Conservation (phyloP, 352 stramenopile species). For the Pythium folliculosum region DNA sequence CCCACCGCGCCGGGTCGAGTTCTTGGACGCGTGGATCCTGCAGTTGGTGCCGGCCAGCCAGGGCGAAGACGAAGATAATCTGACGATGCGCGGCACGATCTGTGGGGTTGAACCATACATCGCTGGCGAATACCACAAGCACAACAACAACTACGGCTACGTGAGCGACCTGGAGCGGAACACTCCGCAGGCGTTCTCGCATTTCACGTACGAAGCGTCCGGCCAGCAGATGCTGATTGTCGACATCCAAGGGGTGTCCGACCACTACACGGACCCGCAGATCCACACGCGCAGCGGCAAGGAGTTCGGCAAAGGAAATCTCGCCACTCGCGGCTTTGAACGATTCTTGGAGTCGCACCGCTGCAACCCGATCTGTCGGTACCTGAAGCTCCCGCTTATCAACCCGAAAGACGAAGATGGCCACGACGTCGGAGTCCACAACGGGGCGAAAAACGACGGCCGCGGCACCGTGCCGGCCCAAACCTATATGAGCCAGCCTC, state of each 20-base stretch:
- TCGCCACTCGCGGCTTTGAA: slow-evolving; percentile 67
- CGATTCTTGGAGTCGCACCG: slow-evolving; percentile 75
- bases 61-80: slow-evolving; percentile 38
- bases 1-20: slow-evolving; percentile 73
- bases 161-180: slow-evolving; percentile 81
- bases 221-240: slow-evolving; percentile 92
- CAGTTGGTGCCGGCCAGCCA: slow-evolving; percentile 51
- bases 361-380: slow-evolving; percentile 83
- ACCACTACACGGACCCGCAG: slow-evolving; percentile 96
- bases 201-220: slow-evolving; percentile 92
- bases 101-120: slow-evolving; percentile 82
- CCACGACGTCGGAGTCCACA: background rate
- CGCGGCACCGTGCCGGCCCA: slow-evolving; percentile 72
- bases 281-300: slow-evolving; percentile 85
- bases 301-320: slow-evolving; percentile 84
- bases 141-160: slow-evolving; percentile 87
- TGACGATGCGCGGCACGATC: slow-evolving; percentile 67
- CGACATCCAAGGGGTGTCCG: slow-evolving; percentile 94
- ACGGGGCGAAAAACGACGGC: slow-evolving; percentile 33
- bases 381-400: slow-evolving; percentile 70
- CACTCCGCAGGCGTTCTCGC: slow-evolving; percentile 88
- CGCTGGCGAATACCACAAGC: slow-evolving; percentile 79
- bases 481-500: slow-evolving; percentile 68
- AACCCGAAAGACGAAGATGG: slow-evolving; percentile 58
- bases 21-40: slow-evolving; percentile 75